phyloP scores from a whole-genome alignment of 768 basidiomycete genomes.

The Rhodotorula taiwanensis region DNA sequence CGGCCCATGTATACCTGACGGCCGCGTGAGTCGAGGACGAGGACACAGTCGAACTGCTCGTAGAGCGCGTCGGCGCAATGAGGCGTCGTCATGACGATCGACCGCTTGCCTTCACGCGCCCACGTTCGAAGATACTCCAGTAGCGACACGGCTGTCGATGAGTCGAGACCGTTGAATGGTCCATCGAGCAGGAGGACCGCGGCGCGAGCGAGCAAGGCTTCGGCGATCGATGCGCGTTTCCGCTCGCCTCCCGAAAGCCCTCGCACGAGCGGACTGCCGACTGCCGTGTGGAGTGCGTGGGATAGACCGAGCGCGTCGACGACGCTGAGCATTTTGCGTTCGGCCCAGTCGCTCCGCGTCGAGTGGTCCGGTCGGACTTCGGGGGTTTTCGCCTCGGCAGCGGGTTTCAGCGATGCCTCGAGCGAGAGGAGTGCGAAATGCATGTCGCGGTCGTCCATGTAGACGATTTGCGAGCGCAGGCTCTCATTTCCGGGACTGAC shows the following conservation, averaged over 20 bases:
- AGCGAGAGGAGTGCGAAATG: constrained; percentile 50
- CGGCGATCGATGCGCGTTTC: constrained; percentile 50
- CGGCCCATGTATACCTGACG: constrained; percentile 69
- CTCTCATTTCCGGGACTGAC: too few relatives aligned
- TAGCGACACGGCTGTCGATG: constrained; percentile 76
- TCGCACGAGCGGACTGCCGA: constrained; percentile 70
- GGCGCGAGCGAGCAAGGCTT: constrained; percentile 46
- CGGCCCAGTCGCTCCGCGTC: constrained; percentile 43
- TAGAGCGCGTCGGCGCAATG: constrained; percentile 64
- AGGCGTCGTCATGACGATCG: constrained; percentile 43
- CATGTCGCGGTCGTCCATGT: constrained; percentile 46
- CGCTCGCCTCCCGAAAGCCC: constrained; percentile 51
- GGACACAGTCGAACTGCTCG: constrained; percentile 70
- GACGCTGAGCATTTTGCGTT: constrained; percentile 43
- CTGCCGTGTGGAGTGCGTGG: constrained; percentile 61
- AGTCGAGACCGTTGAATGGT: constrained; percentile 68
- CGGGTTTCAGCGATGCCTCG: constrained; percentile 52
- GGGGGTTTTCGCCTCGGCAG: constrained; percentile 50
- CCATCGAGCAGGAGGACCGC: constrained; percentile 50
- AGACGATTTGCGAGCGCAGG: constrained; percentile 46
- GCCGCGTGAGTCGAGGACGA: constrained; percentile 68
- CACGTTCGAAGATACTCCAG: constrained; percentile 65
- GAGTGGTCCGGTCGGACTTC: constrained; percentile 42
- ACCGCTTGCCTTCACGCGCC: constrained; percentile 62
- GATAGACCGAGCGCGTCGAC: constrained; percentile 68